A percentile compares a stretch with the other conserved stretches of the same genome.
phyloP scores from a whole-genome alignment of 2,329 filamentous ascomycete genomes.

The Nigrospora sphaerica region DNA sequence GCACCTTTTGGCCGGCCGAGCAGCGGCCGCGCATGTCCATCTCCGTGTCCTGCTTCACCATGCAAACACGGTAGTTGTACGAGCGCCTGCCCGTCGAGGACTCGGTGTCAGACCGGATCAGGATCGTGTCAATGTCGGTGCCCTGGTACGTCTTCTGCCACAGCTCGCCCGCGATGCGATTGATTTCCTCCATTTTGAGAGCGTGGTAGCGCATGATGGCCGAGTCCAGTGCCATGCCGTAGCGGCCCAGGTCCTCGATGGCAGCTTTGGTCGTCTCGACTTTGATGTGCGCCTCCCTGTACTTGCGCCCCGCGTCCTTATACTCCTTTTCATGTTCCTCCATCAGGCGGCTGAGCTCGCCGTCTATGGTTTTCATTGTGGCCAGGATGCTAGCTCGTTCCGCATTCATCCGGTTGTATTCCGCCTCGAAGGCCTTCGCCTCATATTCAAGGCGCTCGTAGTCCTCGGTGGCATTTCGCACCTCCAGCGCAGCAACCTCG shows the following conservation, averaged over 20 bases:
- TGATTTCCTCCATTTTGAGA: slow-evolving; percentile 98
- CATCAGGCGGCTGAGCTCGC: slow-evolving; percentile 65
- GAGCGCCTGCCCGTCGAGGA: slow-evolving; percentile 63
- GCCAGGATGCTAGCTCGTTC: slow-evolving; percentile 70
- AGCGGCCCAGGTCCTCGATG: slow-evolving; percentile 81
- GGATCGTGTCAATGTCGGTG: slow-evolving; percentile 93
- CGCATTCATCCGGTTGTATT: slow-evolving; percentile 63
- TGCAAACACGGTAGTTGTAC: slow-evolving; percentile 97
- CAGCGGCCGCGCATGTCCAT: slow-evolving; percentile 99
- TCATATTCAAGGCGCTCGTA: slow-evolving; percentile 67
- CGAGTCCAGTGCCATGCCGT: slow-evolving; percentile 78
- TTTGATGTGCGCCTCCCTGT: slow-evolving; percentile 81
- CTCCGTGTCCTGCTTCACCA: slow-evolving; percentile 94
- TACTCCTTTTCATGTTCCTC: slow-evolving; percentile 82
- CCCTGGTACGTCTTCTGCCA: slow-evolving; percentile 97
- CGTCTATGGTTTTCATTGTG: slow-evolving; percentile 76
- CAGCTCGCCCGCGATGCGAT: slow-evolving; percentile 88
- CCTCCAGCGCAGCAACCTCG: slow-evolving; percentile 69
- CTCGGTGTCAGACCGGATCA: slow-evolving; percentile 89
- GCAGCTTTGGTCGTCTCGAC: slow-evolving; percentile 89
- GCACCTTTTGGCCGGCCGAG: slow-evolving; percentile 91
- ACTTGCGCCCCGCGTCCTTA: slow-evolving; percentile 71
- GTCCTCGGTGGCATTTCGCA: slow-evolving; percentile 76
- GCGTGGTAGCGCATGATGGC: slow-evolving; percentile 97
- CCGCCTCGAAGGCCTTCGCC: slow-evolving; percentile 58